Evolutionary conservation across 331 rosid species (phyloP).

Genomic region (Prunus yedoensis): DNA sequence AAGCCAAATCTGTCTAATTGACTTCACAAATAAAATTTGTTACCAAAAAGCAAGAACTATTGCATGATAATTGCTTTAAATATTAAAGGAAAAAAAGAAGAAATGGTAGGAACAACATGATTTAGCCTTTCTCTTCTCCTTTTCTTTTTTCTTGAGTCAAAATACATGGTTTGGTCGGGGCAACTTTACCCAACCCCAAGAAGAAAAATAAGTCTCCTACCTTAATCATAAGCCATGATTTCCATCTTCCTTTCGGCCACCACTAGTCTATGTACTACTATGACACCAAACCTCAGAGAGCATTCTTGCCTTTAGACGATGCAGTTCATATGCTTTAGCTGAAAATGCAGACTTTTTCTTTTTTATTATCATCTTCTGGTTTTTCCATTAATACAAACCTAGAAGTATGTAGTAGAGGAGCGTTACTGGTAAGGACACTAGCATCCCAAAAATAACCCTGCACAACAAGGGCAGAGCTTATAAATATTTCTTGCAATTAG

Average conservation of each 20-base stretch:
- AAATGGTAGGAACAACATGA: constrained; percentile 5
- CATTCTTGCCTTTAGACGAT: neutral
- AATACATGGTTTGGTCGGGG: constrained; percentile 20
- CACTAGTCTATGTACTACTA: constrained; percentile 32
- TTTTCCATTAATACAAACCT: constrained; percentile 35
- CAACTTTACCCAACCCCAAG: constrained; percentile 36
- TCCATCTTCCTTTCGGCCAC: constrained; percentile 44
- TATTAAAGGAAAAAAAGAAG: neutral
- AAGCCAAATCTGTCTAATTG: neutral
- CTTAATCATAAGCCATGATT: constrained; percentile 38
- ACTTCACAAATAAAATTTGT: neutral
- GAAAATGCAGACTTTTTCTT: neutral
- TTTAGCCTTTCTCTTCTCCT: constrained; percentile 1
- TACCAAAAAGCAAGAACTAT: neutral
- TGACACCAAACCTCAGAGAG: neutral
- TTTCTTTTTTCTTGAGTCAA: constrained; percentile 5
- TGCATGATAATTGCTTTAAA: neutral
- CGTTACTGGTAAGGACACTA: constrained; percentile 30
- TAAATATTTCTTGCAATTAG: too few species aligned
- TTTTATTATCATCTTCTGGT: neutral
- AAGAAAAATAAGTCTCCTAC: constrained; percentile 29
- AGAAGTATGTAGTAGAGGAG: constrained; percentile 35
- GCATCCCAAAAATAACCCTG: constrained; percentile 36
- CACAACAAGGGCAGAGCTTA: neutral
- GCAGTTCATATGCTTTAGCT: constrained; percentile 3